Base-by-base conservation (phyloP, 2,329 filamentous ascomycete genomes). In the Fusarium staphyleae region DNA sequence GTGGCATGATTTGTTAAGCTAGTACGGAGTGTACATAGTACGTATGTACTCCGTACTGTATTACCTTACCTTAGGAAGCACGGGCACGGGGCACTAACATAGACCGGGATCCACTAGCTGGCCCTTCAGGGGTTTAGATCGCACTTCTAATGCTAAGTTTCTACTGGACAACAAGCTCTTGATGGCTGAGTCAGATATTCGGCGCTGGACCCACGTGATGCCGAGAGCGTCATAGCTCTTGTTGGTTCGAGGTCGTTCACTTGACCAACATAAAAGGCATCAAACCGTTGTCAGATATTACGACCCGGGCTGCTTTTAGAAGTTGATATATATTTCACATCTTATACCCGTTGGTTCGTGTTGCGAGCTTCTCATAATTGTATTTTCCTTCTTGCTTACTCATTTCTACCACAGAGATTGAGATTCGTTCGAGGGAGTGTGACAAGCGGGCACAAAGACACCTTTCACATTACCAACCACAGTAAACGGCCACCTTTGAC, bases 391-490 rank as follows among this genome's bases (percentile, higher is more conserved):
- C 34, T 32, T 15, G 11, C 26, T 39, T 28, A 26, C 32, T 14
- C 43, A 48, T 51, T 37, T 30, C 43, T 29, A 34, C 43, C 30
- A 22, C 30, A 32, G 19, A 19, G 30, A 19, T 15, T 30, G 28
- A 56, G 35, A 33, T 34, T 52, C n/a, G 13, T 30, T 22, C 2
- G 39, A 47, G 52, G 54, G 53, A 42, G 51, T 35, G 45, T 35
- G 47, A 29, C 28, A 22, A 49, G 50, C 50, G 42, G 19, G 19
- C 19, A 24, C 55, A 52, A 58, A 66, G 65, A 65, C 64, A 66
- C 52, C 56, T 66, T 59, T 52, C 57, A 51, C 44, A 36, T 49
- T 47, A 44, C 41, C 24, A 37, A 48, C 33, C 48, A 52, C n/a
- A 33, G 30, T 19, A 14, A 34, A 45, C 48, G 32, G 41, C 43